Conservation (phyloP, 2,329 filamentous ascomycete genomes). For the Phaeosphaeria sp. region DNA sequence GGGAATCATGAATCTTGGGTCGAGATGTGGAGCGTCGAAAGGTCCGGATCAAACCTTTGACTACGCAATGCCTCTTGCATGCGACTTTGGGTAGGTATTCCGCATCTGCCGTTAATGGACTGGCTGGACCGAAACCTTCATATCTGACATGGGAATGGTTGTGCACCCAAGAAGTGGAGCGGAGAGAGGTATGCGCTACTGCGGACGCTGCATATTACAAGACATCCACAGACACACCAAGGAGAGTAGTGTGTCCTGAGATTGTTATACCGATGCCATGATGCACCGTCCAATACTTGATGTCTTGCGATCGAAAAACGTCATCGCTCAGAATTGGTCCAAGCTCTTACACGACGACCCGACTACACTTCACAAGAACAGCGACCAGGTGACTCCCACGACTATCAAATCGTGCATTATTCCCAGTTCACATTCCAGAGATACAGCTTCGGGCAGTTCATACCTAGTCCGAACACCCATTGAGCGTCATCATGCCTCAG, state of each 20-base stretch:
- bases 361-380: background rate
- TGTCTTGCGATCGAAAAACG: background rate
- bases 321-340: background rate
- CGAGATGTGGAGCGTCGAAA: background rate
- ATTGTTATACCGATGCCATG: background rate
- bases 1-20: background rate
- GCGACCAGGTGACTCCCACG: background rate
- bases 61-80: background rate
- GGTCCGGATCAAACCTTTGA: background rate
- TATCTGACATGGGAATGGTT: no score
- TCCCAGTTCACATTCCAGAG: background rate
- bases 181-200: no score
- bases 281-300: background rate
- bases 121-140: background rate
- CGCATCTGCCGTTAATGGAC: background rate
- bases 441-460: background rate
- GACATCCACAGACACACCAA: no score
- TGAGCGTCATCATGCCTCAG: no score
- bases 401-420: background rate
- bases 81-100: background rate
- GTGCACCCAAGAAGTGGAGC: no score
- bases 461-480: no score
- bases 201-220: no score
- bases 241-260: no score
- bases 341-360: background rate